These are phyloP conservation scores for Aspergillus brasiliensis DNA, from an alignment of 2,329 filamentous ascomycete genomes.

Conservation along the genomic window DNA sequence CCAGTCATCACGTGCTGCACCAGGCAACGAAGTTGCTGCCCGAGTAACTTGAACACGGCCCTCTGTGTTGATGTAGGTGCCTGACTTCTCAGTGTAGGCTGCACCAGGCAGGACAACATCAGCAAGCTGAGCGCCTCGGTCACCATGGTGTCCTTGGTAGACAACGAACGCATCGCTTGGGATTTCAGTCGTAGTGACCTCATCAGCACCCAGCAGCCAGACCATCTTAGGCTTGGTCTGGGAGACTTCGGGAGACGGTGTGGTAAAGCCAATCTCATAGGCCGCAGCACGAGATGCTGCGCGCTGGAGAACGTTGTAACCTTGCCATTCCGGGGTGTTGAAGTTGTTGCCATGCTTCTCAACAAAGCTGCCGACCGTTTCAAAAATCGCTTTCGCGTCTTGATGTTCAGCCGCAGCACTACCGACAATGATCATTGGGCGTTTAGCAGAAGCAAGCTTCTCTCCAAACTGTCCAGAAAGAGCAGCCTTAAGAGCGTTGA, in stretches of 20 bases:
- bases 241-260: constrained; percentile 78
- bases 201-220: constrained; percentile 95
- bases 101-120: constrained; percentile 92
- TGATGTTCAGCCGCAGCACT: constrained; percentile 88
- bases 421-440: constrained; percentile 94
- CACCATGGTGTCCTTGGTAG: constrained; percentile 98
- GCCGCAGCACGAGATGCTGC: constrained; percentile 90
- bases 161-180: constrained; percentile 95
- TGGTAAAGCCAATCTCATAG: constrained; percentile 93
- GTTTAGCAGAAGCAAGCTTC: constrained; percentile 83
- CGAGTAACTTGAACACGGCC: constrained; percentile 93
- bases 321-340: constrained; percentile 88
- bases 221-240: constrained; percentile 89
- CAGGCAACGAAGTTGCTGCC: constrained; percentile 82
- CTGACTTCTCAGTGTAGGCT: constrained; percentile 95
- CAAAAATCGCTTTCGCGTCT: constrained; percentile 91
- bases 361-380: constrained; percentile 84
- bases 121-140: constrained; percentile 86
- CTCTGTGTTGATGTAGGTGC: constrained; percentile 97
- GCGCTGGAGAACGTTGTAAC: constrained; percentile 94
- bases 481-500: constrained; percentile 78
- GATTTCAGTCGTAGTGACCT: constrained; percentile 80
- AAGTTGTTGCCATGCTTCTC: constrained; percentile 93
- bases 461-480: constrained; percentile 88
- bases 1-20: constrained; percentile 93